Evolutionary conservation across 257 asterid genomes (phyloP), one percentile per base, ranked within the genome.

Genomic region (Schizonepeta tenuifolia): DNA sequence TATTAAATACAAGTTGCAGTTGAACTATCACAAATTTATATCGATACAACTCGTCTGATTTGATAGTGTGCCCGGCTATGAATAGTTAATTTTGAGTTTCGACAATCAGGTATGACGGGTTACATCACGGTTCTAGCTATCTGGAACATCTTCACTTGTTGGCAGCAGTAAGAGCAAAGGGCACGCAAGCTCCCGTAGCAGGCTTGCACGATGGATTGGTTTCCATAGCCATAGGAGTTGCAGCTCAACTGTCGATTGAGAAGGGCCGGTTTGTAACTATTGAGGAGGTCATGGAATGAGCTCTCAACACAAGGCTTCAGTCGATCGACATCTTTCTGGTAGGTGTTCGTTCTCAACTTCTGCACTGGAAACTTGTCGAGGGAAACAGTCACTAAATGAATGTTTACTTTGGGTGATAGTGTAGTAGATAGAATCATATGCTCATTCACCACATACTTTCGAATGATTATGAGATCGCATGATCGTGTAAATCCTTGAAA

Each of bases 81-180:
- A 2, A 28, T 28, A 28, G 33, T 28, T 28, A 28, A 28, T 3
- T 28, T 28, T 28, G 33, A 28, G 33, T 28, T 28, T 28, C 4
- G 33, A 28, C 33, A 3, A 44, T 58, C 74, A 93, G 98, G 81
- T 94, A 91, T 2, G 85, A 87, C 3, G 99, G 99, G 50, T 79
- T 94, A 65, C 99, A 94, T 78, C 99, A 94, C 31, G 99, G 99
- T 20, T 91, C 99, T 28, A 91, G 99, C 88, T 94, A 88, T 75
- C 80, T 94, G 61, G 99, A 94, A 67, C 99, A 94, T 83, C 81
- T 88, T 3, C 85, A 94, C 11, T 91, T 91, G 51, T 80, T 94
- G 75, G 78, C 85, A 50, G 88, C 93, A 31, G 65, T 88, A 57
- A 84, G 89, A 83, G 95, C 83, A 12, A 71, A 66, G 59, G 98